phyloP scores from a whole-genome alignment of 2,329 filamentous ascomycete genomes.

The Rasamsonia emersonii region DNA sequence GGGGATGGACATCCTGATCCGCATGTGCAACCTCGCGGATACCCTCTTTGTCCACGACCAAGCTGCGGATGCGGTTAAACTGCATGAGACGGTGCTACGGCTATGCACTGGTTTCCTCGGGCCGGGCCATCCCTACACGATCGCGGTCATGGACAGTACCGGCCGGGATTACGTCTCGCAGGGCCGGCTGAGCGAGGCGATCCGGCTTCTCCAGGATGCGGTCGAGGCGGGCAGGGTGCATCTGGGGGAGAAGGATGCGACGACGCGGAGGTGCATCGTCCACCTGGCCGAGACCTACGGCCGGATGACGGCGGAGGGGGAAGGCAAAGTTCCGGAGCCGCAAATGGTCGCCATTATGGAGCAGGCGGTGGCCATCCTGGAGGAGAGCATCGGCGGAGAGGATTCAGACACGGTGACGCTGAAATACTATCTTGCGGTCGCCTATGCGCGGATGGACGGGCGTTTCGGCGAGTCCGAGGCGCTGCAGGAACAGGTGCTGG shows the following conservation, averaged over 20 bases:
- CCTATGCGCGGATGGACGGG: slow-evolving; percentile 9
- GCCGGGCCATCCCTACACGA: slow-evolving; percentile 9
- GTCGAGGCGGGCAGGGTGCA: slow-evolving; percentile 10
- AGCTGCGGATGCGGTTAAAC: slow-evolving; percentile 3
- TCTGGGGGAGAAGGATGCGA: slow-evolving; percentile 7
- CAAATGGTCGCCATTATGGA: slow-evolving; percentile 7
- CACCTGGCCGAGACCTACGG: slow-evolving; percentile 10
- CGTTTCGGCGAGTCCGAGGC: slow-evolving; percentile 7
- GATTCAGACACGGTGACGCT: slow-evolving; percentile 9
- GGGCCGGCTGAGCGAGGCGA: slow-evolving; percentile 7
- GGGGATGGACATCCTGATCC: slow-evolving; percentile 8
- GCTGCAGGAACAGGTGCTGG: slow-evolving; percentile 6
- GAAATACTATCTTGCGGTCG: slow-evolving; percentile 10
- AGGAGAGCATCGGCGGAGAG: slow-evolving; percentile 7
- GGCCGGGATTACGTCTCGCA: slow-evolving; percentile 10
- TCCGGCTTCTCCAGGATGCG: slow-evolving; percentile 10
- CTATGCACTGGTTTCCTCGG: slow-evolving; percentile 8
- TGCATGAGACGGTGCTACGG: slow-evolving; percentile 9
- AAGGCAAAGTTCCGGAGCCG: slow-evolving; percentile 6
- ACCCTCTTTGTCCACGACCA: slow-evolving; percentile 7
- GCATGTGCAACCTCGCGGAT: slow-evolving; percentile 9
- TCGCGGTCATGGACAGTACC: slow-evolving; percentile 10
- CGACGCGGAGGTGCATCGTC: slow-evolving; percentile 9
- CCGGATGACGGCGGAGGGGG: slow-evolving; percentile 9
- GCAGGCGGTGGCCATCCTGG: slow-evolving; percentile 7